These are phyloP conservation scores for Hippophae gyantsensis DNA, from an alignment of 306 rosid genomes.

Conservation along the genomic window DNA sequence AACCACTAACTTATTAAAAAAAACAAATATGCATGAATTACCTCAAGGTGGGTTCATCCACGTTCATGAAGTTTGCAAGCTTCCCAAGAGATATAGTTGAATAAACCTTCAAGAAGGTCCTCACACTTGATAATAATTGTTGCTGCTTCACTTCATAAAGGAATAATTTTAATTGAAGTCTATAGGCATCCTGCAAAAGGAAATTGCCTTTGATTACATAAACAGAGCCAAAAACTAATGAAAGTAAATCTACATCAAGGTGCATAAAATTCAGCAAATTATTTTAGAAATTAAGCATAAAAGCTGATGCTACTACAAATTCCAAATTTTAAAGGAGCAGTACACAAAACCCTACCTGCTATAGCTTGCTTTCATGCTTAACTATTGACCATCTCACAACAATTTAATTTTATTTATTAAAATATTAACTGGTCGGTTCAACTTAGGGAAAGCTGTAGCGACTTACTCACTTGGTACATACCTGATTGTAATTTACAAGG, in stretches of 20 bases:
- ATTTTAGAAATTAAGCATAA: not conserved
- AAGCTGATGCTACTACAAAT: not conserved
- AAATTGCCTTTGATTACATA: not conserved
- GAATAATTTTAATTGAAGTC: slow-evolving; percentile 87
- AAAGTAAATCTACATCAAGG: not conserved
- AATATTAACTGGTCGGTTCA: not conserved
- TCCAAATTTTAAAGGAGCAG: not conserved
- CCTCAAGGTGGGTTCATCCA: slow-evolving; percentile 92
- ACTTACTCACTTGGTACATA: slow-evolving; percentile 12
- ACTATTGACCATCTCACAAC: not conserved
- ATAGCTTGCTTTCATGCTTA: not conserved
- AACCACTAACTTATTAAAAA: not conserved
- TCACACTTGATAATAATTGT: slow-evolving; percentile 71
- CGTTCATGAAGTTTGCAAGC: slow-evolving; percentile 94
- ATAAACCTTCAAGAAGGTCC: slow-evolving; percentile 85
- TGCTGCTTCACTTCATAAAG: slow-evolving; percentile 98
- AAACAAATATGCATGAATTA: slow-evolving; percentile 9
- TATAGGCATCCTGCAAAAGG: slow-evolving; percentile 74
- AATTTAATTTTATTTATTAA: not conserved
- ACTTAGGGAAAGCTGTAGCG: not conserved
- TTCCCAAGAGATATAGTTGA: slow-evolving; percentile 72
- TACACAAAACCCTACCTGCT: not conserved
- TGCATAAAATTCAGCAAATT: not conserved
- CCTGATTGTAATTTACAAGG: slow-evolving; percentile 89
- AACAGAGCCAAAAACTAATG: not conserved